phyloP scores from a whole-genome alignment of 140 eudicot species.

The Ambrosia hybrid region DNA sequence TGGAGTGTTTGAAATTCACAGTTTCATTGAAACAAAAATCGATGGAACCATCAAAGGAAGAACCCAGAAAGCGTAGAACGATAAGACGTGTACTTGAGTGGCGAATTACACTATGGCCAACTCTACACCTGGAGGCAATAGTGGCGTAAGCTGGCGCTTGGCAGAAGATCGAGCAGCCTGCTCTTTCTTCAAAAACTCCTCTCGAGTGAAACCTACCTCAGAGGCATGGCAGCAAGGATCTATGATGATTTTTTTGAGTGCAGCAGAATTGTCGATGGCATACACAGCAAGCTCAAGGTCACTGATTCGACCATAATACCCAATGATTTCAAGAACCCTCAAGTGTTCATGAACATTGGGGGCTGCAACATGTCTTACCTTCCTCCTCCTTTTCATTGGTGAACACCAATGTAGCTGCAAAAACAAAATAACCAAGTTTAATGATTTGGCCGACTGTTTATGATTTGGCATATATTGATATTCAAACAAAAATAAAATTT shows the following conservation, averaged over 20 bases:
- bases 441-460: no score
- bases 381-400: constrained; percentile 31
- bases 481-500: no score
- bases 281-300: constrained; percentile 40
- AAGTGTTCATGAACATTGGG: constrained; percentile 23
- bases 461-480: no score
- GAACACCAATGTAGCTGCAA: constrained; percentile 43
- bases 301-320: constrained; percentile 39
- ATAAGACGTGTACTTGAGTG: background rate
- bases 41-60: no score
- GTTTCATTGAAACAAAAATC: no score
- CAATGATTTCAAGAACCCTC: constrained; percentile 31
- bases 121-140: constrained; percentile 31
- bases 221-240: constrained; percentile 25
- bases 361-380: constrained; percentile 28
- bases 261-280: constrained; percentile 25
- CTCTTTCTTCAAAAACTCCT: constrained; percentile 15
- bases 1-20: no score
- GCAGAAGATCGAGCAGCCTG: constrained; percentile 32
- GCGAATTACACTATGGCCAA: constrained; percentile 23
- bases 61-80: background rate
- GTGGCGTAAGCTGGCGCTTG: constrained; percentile 26
- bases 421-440: background rate
- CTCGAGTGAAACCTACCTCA: constrained; percentile 1
- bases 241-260: constrained; percentile 28